phyloP scores from a whole-genome alignment of 345 rosid species.

The Boechera divaricarpa region DNA sequence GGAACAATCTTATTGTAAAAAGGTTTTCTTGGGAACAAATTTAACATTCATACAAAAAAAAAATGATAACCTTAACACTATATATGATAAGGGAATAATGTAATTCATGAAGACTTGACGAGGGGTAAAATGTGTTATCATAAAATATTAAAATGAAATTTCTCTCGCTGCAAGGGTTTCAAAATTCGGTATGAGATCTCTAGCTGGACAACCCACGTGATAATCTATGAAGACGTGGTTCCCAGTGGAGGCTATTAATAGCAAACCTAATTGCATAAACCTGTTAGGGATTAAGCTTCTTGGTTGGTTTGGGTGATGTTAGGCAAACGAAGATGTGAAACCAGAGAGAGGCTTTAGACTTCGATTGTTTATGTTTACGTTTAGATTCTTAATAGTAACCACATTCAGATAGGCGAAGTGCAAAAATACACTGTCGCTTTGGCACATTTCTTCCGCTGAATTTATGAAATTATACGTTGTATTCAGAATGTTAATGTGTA shows the following conservation, averaged over 20 bases:
- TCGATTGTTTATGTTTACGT: too few relatives aligned
- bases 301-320: background rate
- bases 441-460: too few relatives aligned
- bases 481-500: too few relatives aligned
- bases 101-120: background rate
- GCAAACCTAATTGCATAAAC: slow-evolving; percentile 1
- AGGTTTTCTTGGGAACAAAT: too few relatives aligned
- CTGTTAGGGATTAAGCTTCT: background rate
- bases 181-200: background rate
- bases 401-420: too few relatives aligned
- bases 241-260: background rate
- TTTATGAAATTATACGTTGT: too few relatives aligned
- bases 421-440: too few relatives aligned
- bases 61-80: too few relatives aligned
- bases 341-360: background rate
- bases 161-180: too few relatives aligned
- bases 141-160: background rate
- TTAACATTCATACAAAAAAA: too few relatives aligned
- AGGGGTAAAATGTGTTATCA: background rate
- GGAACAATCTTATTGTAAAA: too few relatives aligned
- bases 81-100: background rate
- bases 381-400: too few relatives aligned
- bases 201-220: background rate
- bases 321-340: background rate
- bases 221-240: background rate